These are phyloP conservation scores for Coemansia sp. DNA, from an alignment of 192 early-diverging fungal species.

Conservation along the genomic window DNA sequence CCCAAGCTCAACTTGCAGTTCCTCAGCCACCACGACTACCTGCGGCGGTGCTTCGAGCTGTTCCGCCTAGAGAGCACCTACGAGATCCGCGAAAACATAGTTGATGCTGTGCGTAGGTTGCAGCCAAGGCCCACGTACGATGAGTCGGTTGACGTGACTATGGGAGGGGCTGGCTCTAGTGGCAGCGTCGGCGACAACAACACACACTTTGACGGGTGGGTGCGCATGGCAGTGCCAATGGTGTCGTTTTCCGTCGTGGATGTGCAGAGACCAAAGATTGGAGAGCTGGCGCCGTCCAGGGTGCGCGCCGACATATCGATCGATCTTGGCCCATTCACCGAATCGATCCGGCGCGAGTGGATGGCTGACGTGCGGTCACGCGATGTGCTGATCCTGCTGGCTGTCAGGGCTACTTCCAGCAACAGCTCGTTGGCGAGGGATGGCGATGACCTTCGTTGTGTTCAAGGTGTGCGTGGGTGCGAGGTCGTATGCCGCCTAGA, in stretches of 20 bases:
- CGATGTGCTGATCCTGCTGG: slow-evolving; percentile 88
- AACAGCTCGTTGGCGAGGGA: not conserved
- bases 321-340: slow-evolving; percentile 66
- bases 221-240: slow-evolving; percentile 85
- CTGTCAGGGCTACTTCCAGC: slow-evolving; percentile 45
- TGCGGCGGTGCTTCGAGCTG: slow-evolving; percentile 82
- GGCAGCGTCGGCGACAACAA: not conserved
- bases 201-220: slow-evolving; percentile 82
- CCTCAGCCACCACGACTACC: slow-evolving; percentile 88
- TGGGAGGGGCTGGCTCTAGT: not conserved
- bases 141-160: not conserved
- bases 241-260: slow-evolving; percentile 70
- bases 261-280: slow-evolving; percentile 54
- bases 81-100: slow-evolving; percentile 85
- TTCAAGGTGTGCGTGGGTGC: slow-evolving; percentile 72
- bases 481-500: slow-evolving; percentile 81
- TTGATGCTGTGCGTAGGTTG: slow-evolving; percentile 84
- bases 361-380: slow-evolving; percentile 73
- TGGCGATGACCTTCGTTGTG: not conserved
- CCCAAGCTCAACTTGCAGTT: slow-evolving; percentile 96
- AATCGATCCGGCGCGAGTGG: slow-evolving; percentile 86
- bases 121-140: slow-evolving; percentile 62
- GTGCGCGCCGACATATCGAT: slow-evolving; percentile 85
- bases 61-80: slow-evolving; percentile 81
- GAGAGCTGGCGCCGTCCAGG: slow-evolving; percentile 64